phyloP scores from a whole-genome alignment of 164 flowering plant genomes.

The Buxus sempervirens region DNA sequence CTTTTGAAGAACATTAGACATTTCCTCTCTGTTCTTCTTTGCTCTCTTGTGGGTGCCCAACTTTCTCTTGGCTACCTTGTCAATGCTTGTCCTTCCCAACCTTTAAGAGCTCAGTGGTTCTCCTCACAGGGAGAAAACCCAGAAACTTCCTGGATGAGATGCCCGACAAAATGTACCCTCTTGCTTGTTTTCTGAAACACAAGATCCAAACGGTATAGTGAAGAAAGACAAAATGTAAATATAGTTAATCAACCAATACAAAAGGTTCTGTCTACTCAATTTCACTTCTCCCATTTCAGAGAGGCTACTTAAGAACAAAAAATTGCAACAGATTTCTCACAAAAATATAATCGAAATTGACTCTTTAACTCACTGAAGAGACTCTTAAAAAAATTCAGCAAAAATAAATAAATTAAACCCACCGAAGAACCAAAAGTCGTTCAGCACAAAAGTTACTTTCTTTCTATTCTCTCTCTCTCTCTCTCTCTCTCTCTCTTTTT shows the following conservation, averaged over 20 bases:
- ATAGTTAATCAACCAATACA: too few species aligned
- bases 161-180: conserved; percentile 33
- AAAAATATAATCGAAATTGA: too few species aligned
- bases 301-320: too few species aligned
- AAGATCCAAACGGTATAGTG: background rate
- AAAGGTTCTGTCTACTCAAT: too few species aligned
- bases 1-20: conserved; percentile 44
- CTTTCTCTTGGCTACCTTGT: conserved; percentile 42
- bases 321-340: too few species aligned
- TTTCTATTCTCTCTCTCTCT: too few species aligned
- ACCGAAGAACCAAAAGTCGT: too few species aligned
- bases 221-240: background rate
- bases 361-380: too few species aligned
- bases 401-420: background rate
- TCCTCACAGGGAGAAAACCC: conserved; percentile 51
- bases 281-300: too few species aligned
- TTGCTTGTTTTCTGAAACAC: conserved; percentile 38
- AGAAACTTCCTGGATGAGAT: conserved; percentile 40
- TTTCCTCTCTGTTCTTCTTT: conserved; percentile 44
- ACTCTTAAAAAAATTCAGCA: background rate
- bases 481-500: too few species aligned
- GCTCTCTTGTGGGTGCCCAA: conserved; percentile 52
- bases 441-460: too few species aligned
- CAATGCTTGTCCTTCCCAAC: conserved; percentile 44
- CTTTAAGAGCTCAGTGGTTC: conserved; percentile 42